Evolutionary conservation across 139 green algal genomes (phyloP).

Genomic region (Diplosphaera chodatii): DNA sequence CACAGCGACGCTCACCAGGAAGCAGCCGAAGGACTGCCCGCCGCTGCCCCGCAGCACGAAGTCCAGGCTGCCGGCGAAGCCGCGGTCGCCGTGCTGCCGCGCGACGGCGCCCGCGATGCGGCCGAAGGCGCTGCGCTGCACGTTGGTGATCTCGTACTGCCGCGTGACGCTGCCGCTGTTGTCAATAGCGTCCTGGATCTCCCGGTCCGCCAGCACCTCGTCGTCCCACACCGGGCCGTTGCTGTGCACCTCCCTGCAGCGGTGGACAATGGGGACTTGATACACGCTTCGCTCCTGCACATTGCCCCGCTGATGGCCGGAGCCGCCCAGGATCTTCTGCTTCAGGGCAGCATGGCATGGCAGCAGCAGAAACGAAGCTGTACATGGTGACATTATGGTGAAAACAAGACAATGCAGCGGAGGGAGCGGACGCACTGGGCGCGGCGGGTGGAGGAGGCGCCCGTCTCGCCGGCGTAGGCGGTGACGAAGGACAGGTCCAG

Average conservation of each 20-base stretch:
- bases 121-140: conserved; percentile 69
- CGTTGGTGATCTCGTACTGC: conserved; percentile 76
- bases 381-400: too few relatives aligned
- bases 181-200: conserved; percentile 58
- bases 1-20: conserved; percentile 57
- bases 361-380: too few relatives aligned
- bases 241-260: conserved; percentile 44
- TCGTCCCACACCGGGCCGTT: conserved; percentile 89
- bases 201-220: conserved; percentile 78
- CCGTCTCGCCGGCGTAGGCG: conserved; percentile 53
- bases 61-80: conserved; percentile 72
- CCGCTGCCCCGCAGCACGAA: conserved; percentile 69
- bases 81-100: conserved; percentile 71
- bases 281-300: too few relatives aligned
- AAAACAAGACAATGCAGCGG: too few relatives aligned
- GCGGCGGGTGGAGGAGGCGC: conserved; percentile 28
- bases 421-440: neutral
- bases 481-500: conserved; percentile 94
- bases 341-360: too few relatives aligned
- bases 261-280: too few relatives aligned
- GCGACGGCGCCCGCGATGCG: conserved; percentile 81
- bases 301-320: too few relatives aligned
- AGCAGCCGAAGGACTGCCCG: conserved; percentile 88
- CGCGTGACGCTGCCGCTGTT: conserved; percentile 36
- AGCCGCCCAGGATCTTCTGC: too few relatives aligned